These are phyloP conservation scores for Barbatosphaeria neglecta DNA, from an alignment of 495 filamentous ascomycete genomes.

Conservation along the genomic window DNA sequence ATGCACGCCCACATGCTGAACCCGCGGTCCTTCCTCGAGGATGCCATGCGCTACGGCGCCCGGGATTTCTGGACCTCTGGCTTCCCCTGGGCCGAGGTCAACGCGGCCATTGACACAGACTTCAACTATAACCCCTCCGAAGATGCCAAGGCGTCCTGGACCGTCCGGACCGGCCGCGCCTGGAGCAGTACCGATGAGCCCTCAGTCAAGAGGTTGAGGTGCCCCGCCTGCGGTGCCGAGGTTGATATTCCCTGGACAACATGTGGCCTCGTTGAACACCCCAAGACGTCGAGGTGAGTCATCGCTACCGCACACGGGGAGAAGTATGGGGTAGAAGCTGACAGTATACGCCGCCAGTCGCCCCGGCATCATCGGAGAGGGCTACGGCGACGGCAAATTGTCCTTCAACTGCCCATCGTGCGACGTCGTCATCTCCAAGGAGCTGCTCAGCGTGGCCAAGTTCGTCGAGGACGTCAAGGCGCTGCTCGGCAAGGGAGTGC, in stretches of 20 bases:
- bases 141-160: slow-evolving; percentile 36
- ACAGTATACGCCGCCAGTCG: background rate
- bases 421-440: slow-evolving; percentile 35
- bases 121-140: slow-evolving; percentile 50
- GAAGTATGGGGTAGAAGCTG: background rate
- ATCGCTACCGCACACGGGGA: background rate
- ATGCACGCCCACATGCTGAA: slow-evolving; percentile 86
- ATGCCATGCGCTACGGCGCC: slow-evolving; percentile 53
- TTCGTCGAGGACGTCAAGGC: slow-evolving; percentile 42
- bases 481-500: slow-evolving; percentile 28
- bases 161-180: slow-evolving; percentile 31
- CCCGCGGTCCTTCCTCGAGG: slow-evolving; percentile 65
- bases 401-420: slow-evolving; percentile 32
- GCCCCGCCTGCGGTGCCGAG: slow-evolving; percentile 39
- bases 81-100: slow-evolving; percentile 60
- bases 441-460: slow-evolving; percentile 42
- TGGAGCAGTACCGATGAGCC: slow-evolving; percentile 52
- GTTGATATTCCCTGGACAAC: slow-evolving; percentile 50
- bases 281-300: background rate
- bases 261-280: slow-evolving; percentile 25
- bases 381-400: slow-evolving; percentile 58
- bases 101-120: slow-evolving; percentile 50
- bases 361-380: slow-evolving; percentile 27
- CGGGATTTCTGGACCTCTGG: slow-evolving; percentile 50
- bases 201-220: slow-evolving; percentile 36